Base-by-base conservation (phyloP, 306 rosid genomes). In the Medicago lupulina region DNA sequence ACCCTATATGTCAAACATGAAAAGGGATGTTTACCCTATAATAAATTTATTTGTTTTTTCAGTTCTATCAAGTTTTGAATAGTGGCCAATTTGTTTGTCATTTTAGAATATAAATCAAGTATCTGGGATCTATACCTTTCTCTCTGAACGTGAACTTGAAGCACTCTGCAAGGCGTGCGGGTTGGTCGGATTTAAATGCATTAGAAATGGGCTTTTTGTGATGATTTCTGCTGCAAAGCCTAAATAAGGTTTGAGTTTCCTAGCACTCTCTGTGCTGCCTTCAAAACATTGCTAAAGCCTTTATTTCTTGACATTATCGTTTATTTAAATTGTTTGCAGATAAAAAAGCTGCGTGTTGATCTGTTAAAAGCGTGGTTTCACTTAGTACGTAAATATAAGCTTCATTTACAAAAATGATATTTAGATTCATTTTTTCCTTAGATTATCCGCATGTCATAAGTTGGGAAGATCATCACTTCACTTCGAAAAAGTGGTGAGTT, bases 211-310 rank as follows among this genome's bases (percentile, higher is more conserved):
- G 21, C 74, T 1, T 63, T 94, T 94, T 76, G 93, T 94, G 49
- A 87, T 94, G 97, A 85, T 94, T 55, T 87, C 97, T 71, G 93
- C 96, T 69, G 21, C 87, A 81, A 94, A 92, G 72, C 95, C 97
- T 55, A 71, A 31, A 21, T 88, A 76, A 76, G 84, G 70, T 64
- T 69, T 46, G 69, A 47, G 83, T 72, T 77, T 80, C 60, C 59
- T 63, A 82, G 72, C 36, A 73, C 65, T 67, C 43, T 63, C 43
- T 57, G 31, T 54, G 47, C 64, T 79, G 40, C 74, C 69, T 54
- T 61, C 55, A 50, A n/a, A 16, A 38, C 59, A 73, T 41, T 68
- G 55, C 76, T 16, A 28, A 62, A 73, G 47, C 14, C 19, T 64
- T 3, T 66, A 14, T 57, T 65, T 64, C 18, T n/a, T 50, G 55